phyloP scores from a whole-genome alignment of 768 basidiomycete species.

The Termitomyces sp. region DNA sequence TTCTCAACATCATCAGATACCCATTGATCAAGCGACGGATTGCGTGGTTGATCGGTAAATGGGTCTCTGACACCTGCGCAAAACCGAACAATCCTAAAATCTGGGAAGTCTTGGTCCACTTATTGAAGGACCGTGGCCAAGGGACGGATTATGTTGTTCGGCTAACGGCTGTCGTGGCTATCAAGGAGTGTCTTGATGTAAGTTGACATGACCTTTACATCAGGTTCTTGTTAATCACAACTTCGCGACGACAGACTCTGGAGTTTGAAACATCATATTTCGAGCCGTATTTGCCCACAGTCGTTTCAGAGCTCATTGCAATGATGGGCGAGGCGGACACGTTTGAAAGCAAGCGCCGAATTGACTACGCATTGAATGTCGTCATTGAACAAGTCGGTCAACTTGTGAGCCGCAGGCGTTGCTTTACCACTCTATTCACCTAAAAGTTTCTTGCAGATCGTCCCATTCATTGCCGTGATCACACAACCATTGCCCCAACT shows the following conservation, averaged over 20 bases:
- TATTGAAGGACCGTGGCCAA: conserved; percentile 64
- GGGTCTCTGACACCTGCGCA: conserved; percentile 69
- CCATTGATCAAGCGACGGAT: conserved; percentile 93
- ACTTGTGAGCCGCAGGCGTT: conserved; percentile 25
- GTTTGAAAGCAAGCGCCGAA: conserved; percentile 70
- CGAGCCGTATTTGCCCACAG: conserved; percentile 59
- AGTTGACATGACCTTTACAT: conserved; percentile 21
- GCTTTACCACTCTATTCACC: background rate
- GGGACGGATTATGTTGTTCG: conserved; percentile 85
- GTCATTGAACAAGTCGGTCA: conserved; percentile 57
- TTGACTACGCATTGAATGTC: conserved; percentile 66
- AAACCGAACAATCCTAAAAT: conserved; percentile 57
- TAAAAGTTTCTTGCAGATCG: conserved; percentile 43
- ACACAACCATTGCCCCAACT: conserved; percentile 63
- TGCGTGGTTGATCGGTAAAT: conserved; percentile 91
- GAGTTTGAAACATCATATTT: conserved; percentile 63
- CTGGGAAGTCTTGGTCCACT: conserved; percentile 80
- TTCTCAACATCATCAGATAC: conserved; percentile 46
- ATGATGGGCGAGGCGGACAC: conserved; percentile 73
- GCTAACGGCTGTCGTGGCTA: conserved; percentile 74
- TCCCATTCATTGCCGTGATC: conserved; percentile 61
- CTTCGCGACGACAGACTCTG: conserved; percentile 42
- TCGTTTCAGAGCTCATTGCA: conserved; percentile 62
- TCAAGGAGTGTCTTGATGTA: conserved; percentile 85
- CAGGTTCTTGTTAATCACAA: background rate